Base-by-base conservation (phyloP, 2,329 filamentous ascomycete genomes). In the Colletotrichum sp. region DNA sequence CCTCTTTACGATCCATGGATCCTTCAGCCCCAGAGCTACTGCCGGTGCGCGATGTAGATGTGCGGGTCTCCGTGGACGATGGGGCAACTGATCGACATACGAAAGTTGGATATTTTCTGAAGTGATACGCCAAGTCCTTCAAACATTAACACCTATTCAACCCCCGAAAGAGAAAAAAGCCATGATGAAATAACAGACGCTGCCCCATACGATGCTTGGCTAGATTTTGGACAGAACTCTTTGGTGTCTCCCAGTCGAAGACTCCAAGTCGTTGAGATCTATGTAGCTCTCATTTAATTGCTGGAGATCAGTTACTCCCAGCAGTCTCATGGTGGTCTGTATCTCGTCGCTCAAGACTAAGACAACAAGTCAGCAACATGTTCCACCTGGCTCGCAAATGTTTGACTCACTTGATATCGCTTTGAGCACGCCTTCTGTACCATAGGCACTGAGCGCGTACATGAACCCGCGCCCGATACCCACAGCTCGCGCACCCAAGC, bases 341-440 rank as follows among this genome's bases (percentile, higher is more conserved):
- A 52, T 52, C 44, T 52, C 44, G 3, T 52, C 44, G 12, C 44
- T 52, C 44, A 52, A 52, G 44, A 52, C 44, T 52, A 22, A 52
- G 2, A 22, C 6, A 52, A 12, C 1, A 22, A 15, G 12, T 52
- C 0, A 52, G 44, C 11, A 52, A 52, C 11, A 22, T 25, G 12
- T 1, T 52, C 2, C n/a, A 11, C 11, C 44, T 7, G n/a, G 0
- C n/a, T 52, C 11, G 44, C 11, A 13, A 13, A 4, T 8, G 1
- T 7, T 13, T 22, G 6, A 52, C 44, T 52, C n/a, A 52, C 44
- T 52, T 0, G 44, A 52, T 22, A 52, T 52, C 0, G 44, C 44
- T 11, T 52, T 52, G 11, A 52, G n/a, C n/a, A 52, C 44, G 1
- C 44, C 44, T 22, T 22, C 44, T 2, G 44, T 22, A 0, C 44